phyloP scores from a whole-genome alignment of 2,329 filamentous ascomycete species.

The Pseudogymnoascus sp. region DNA sequence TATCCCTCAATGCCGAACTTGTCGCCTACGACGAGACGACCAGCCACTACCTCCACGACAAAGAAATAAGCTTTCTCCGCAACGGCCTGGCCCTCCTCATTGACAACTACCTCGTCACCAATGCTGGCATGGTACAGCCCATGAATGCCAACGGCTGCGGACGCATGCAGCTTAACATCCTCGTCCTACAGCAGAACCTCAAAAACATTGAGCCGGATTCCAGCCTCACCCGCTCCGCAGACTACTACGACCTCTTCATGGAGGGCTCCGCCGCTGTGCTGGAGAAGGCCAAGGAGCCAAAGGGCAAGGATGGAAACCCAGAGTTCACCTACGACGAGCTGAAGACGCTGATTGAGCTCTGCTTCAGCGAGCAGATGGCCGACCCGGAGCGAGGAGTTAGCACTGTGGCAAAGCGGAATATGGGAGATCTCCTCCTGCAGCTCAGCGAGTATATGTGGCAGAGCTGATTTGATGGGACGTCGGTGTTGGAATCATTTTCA shows the following conservation, averaged over 20 bases:
- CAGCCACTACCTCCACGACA: conserved; percentile 61
- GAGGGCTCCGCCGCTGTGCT: conserved; percentile 61
- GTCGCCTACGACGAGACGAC: conserved; percentile 84
- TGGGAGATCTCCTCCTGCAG: conserved; percentile 64
- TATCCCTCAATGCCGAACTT: conserved; percentile 77
- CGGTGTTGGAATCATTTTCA: conserved; percentile 4
- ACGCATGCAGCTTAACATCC: conserved; percentile 88
- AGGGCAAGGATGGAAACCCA: conserved; percentile 33
- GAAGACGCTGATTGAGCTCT: conserved; percentile 59
- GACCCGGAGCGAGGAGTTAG: conserved; percentile 63
- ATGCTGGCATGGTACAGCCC: conserved; percentile 62
- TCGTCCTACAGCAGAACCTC: conserved; percentile 92
- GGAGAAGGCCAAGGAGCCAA: conserved; percentile 49
- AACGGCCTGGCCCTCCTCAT: conserved; percentile 71
- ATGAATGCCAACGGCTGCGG: conserved; percentile 81
- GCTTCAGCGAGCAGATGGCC: conserved; percentile 60
- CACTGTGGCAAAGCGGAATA: conserved; percentile 58
- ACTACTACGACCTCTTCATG: conserved; percentile 65
- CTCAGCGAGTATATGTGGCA: conserved; percentile 71
- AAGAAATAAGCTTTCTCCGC: conserved; percentile 70
- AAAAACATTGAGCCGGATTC: conserved; percentile 80
- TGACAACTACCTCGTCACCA: conserved; percentile 70
- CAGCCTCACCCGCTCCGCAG: conserved; percentile 54
- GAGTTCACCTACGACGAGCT: conserved; percentile 61
- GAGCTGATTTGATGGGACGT: conserved; percentile 18